Evolutionary conservation across 371 early-diverging fungal species (phyloP), one percentile per base, ranked within the genome.

Genomic region (Dichotomocladium elegans): DNA sequence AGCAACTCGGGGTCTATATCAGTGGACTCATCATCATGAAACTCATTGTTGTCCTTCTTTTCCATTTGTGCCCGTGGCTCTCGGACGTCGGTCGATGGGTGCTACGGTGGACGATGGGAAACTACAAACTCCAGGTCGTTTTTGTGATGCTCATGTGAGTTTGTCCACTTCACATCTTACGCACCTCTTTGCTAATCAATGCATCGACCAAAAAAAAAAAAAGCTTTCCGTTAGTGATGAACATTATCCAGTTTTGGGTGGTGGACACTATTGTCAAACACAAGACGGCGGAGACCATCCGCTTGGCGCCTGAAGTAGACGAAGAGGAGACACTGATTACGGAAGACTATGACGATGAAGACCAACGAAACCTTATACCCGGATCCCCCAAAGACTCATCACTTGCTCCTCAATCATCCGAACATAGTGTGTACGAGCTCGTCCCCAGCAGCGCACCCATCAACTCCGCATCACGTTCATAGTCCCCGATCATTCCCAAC

Each of bases 211-310:
- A n/a, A 29, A n/a, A 0, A 29, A 31, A 19, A 31, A 29, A 5
- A 4, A 72, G 73, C 8, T 66, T 83, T 30, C 81, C 82, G 1
- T 46, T 83, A 17, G 62, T 76, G 12, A 77, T 86, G 81, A 81
- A 83, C 45, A 82, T 80, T 30, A 60, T 81, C 29, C 86, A 85
- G 58, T 85, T 82, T 64, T 85, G 86, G 83, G 61, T 83, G 17
- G 70, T 81, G 44, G 86, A 83, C 54, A 78, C 79, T 9, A 78
- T 86, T 47, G 77, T 86, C 26, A 86, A 83, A 51, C 81, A 85
- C 58, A 80, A 67, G 31, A 31, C 61, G 0, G 64, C 53, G 48
- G 70, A 45, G 58, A 54, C 47, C 24, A 71, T 58, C 55, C 63
- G 52, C 49, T 64, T 74, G 30, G 53, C 46, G 4, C 60, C 45